Percentiles rank a stretch among this genome's conserved stretches.
Conservation (phyloP, 2,329 filamentous ascomycete genomes). For the Emydomyces testavorans region DNA sequence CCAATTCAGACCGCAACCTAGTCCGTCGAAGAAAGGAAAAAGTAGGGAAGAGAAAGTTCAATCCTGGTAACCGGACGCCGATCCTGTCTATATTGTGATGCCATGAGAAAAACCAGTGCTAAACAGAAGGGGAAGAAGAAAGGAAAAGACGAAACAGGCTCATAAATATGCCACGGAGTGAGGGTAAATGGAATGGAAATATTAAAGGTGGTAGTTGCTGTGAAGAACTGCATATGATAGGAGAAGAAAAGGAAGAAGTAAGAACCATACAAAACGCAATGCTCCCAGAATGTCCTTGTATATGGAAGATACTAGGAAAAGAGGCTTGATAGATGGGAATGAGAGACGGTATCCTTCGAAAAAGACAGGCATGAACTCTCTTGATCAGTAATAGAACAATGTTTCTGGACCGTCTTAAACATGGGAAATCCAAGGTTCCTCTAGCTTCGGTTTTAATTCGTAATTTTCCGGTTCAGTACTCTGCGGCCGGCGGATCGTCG, state of each 20-base stretch:
- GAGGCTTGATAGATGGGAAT: background rate
- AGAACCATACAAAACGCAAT: background rate
- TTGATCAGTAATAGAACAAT: background rate
- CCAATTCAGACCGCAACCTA: background rate
- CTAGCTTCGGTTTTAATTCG: constrained; percentile 45
- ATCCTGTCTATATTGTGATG: constrained; percentile 4
- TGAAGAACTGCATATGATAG: background rate
- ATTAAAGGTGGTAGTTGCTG: background rate
- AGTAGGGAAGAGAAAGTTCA: background rate
- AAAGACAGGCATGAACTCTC: background rate
- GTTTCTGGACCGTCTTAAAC: background rate
- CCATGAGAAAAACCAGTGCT: no score
- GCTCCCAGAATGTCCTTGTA: constrained; percentile 11
- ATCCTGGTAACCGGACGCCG: background rate
- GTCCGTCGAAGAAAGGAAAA: background rate
- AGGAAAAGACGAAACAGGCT: no score
- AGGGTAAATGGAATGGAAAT: background rate
- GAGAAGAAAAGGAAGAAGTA: background rate
- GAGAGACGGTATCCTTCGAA: background rate
- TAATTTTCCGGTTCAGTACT: constrained; percentile 62
- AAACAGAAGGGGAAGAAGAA: no score
- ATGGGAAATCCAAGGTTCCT: constrained; percentile 5
- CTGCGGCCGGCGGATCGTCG: constrained; percentile 58
- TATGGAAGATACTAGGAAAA: background rate
- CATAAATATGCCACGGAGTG: background rate